A percentile compares a stretch with the other conserved stretches of the same genome.
Evolutionary conservation across 2,329 filamentous ascomycete species (phyloP).

Genomic region (Aspergillus persii): DNA sequence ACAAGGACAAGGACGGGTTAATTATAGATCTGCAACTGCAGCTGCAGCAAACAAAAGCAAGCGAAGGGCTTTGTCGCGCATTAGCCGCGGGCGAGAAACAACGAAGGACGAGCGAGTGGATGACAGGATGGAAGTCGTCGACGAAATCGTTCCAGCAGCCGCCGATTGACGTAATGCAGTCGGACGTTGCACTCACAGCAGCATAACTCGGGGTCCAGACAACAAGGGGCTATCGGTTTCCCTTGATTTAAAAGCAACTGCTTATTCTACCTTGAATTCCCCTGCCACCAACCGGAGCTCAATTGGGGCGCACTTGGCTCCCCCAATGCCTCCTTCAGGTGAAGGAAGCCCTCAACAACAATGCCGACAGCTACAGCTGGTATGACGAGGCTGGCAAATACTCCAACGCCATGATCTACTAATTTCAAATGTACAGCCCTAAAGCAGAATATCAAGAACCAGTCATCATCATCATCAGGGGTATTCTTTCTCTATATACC

Average conservation of each 20-base stretch:
- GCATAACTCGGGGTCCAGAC: no score
- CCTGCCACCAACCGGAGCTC: no score
- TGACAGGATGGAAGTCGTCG: background rate
- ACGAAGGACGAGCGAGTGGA: background rate
- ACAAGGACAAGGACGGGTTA: background rate
- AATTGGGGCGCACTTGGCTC: no score
- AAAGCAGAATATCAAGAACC: background rate
- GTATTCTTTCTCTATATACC: slow-evolving; percentile 12
- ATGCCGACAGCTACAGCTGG: no score
- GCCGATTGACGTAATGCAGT: slow-evolving; percentile 16
- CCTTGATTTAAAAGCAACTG: no score
- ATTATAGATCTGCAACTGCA: background rate
- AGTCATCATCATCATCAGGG: background rate
- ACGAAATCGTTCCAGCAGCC: slow-evolving; percentile 12
- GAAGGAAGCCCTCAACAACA: no score
- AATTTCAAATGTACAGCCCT: no score
- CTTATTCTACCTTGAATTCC: no score
- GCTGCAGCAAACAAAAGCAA: background rate
- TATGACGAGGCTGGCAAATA: no score
- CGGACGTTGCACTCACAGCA: background rate
- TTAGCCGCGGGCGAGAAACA: background rate
- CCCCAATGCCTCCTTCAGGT: no score
- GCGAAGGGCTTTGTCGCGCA: background rate
- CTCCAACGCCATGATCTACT: no score
- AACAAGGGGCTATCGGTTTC: no score